phyloP scores from a whole-genome alignment of 1,284 basidiomycete genomes.

The Trametes polyzona region DNA sequence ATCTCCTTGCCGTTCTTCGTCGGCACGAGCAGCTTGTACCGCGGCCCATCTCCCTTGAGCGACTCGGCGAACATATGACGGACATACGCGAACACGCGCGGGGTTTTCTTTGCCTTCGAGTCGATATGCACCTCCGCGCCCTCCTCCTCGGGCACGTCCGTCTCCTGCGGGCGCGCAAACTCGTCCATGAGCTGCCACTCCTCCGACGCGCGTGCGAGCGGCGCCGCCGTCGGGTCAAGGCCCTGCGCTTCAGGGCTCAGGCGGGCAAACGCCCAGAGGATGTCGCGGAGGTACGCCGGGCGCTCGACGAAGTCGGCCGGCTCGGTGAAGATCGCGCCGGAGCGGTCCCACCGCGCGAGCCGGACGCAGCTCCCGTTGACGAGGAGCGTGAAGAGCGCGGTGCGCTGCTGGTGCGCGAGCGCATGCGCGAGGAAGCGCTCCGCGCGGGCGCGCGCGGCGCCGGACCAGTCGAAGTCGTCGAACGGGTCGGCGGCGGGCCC shows the following conservation, averaged over 20 bases:
- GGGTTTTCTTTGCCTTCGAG: background rate
- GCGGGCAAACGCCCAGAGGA: slow-evolving; percentile 17
- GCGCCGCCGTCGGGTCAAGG: slow-evolving; percentile 9
- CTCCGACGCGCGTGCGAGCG: background rate
- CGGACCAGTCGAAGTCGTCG: slow-evolving; percentile 1
- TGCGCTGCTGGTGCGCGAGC: slow-evolving; percentile 13
- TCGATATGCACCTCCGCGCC: background rate
- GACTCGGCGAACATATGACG: slow-evolving; percentile 3
- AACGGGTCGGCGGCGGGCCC: background rate
- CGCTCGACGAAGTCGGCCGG: slow-evolving; percentile 3
- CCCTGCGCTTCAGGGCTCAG: slow-evolving; percentile 8
- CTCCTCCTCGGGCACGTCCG: background rate
- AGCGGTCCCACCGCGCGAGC: slow-evolving; percentile 17
- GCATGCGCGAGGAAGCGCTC: background rate
- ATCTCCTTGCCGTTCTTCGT: background rate
- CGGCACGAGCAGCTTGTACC: background rate
- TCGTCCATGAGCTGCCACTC: slow-evolving; percentile 11
- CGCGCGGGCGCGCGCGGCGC: background rate
- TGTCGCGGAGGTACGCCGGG: slow-evolving; percentile 8
- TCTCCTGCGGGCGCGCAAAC: background rate
- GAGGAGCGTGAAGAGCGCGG: slow-evolving; percentile 9
- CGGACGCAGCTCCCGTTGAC: slow-evolving; percentile 11
- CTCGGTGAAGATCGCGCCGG: slow-evolving; percentile 9
- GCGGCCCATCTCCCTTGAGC: background rate
- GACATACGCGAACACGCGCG: slow-evolving; percentile 11